Conservation (phyloP, 345 rosid species). For the Capsella bursapastoris region DNA sequence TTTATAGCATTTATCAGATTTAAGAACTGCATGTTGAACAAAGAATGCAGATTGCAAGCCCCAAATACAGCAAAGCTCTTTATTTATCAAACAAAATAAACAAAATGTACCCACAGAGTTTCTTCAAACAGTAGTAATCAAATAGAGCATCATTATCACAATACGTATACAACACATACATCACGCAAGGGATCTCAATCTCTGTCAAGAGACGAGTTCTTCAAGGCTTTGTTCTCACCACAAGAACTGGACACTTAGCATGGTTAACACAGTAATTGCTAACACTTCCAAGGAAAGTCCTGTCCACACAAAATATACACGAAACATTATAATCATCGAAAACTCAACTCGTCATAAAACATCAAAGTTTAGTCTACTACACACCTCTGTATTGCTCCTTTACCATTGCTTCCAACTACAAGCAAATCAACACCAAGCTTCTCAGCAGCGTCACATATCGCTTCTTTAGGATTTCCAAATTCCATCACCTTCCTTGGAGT, state of each 20-base stretch:
- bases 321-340: constrained; percentile 4
- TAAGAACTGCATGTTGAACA: background rate
- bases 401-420: constrained; percentile 47
- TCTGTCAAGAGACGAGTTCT: constrained; percentile 8
- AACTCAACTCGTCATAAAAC: background rate
- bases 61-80: background rate
- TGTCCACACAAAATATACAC: background rate
- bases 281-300: constrained; percentile 55
- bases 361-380: background rate
- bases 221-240: constrained; percentile 47
- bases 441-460: constrained; percentile 64
- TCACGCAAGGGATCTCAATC: background rate
- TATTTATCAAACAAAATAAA: constrained; percentile 19
- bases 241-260: constrained; percentile 66
- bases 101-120: constrained; percentile 17
- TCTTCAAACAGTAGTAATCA: constrained; percentile 10
- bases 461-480: constrained; percentile 61
- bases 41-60: background rate
- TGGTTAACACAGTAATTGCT: constrained; percentile 56
- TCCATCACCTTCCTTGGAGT: constrained; percentile 56
- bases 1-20: background rate
- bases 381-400: constrained; percentile 54
- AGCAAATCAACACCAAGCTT: constrained; percentile 64
- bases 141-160: constrained; percentile 16
- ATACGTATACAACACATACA: constrained; percentile 29